Evolutionary conservation across 345 rosid species (phyloP).

Genomic region (Brassica incana): DNA sequence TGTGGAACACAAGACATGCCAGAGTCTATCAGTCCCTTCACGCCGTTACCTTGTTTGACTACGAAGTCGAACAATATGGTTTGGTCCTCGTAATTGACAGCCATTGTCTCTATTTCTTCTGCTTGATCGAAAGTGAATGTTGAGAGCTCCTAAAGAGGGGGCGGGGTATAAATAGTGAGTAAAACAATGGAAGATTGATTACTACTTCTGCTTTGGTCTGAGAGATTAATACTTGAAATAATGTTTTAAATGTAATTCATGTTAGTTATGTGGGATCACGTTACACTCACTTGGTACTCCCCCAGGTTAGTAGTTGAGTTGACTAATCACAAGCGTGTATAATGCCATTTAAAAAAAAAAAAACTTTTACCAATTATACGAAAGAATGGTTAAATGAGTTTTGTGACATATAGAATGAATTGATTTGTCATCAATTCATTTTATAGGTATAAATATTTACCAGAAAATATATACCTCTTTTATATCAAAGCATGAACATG

Average conservation of each 20-base stretch:
- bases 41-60: constrained; percentile 53
- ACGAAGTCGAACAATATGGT: constrained; percentile 49
- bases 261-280: background rate
- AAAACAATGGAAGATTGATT: background rate
- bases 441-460: too few relatives aligned
- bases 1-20: constrained; percentile 50
- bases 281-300: background rate
- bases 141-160: constrained; percentile 6
- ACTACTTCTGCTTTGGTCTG: background rate
- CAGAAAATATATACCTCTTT: too few relatives aligned
- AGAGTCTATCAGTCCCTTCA: constrained; percentile 54
- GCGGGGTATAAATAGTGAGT: constrained; percentile 4
- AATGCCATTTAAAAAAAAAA: constrained; percentile 20
- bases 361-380: background rate
- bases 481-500: too few relatives aligned
- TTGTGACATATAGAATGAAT: background rate
- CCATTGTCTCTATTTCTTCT: constrained; percentile 15
- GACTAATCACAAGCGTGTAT: constrained; percentile 15
- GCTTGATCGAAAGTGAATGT: background rate
- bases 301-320: background rate
- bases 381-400: constrained; percentile 11
- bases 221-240: background rate
- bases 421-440: too few relatives aligned
- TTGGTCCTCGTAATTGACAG: constrained; percentile 36
- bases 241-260: background rate